Base-by-base conservation (phyloP, 139 green algal species). In the Pedinophyceae sp. region DNA sequence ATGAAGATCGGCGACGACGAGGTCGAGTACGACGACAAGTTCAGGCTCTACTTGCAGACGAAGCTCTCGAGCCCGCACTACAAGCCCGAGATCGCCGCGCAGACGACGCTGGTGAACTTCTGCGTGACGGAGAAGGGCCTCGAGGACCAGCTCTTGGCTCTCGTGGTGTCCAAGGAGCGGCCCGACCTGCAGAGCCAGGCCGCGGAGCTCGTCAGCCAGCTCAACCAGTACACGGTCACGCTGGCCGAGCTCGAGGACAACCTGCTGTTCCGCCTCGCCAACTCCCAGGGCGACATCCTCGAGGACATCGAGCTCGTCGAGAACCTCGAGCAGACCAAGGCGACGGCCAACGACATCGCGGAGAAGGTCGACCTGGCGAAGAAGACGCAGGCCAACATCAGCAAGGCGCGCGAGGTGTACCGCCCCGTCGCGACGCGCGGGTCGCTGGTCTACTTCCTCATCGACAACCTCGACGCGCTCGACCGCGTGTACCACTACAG, bases 401-500 rank as follows among this genome's bases (percentile, higher is more conserved):
- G 67, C 27, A 74, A 76, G 48, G 82, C 85, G 17, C 69, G 82
- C 34, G 77, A 87, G 69, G 75, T 79, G 55, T 90, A 86, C 64
- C 67, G 85, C 43, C 75, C 83, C 34, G 80, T 93, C 7, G 86
- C 86, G 1, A 70, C 68, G 6, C 74, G 85, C 16, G 83, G 83
- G 22, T 79, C 81, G 2, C 68, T 90, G 27, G 39, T 88, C 17
- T 95, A 93, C 78, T 94, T 95, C 72, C 70, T 95, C 2, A 73
- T 94, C 38, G 80, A 93, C 66, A 80, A 81, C 48, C 77, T 95
- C 2, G 75, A 81, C 39, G 69, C 68, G 2, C 70, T 95, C 30
- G 81, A 95, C 73, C 74, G 73, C 43, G 70, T 88, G 39, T 95
- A 95, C 71, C 79, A 88, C 60, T 95, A 86, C 70, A 89, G 79